Evolutionary conservation across 2,329 filamentous ascomycete genomes (phyloP).

Genomic region (Ramularia collo-cygni): DNA sequence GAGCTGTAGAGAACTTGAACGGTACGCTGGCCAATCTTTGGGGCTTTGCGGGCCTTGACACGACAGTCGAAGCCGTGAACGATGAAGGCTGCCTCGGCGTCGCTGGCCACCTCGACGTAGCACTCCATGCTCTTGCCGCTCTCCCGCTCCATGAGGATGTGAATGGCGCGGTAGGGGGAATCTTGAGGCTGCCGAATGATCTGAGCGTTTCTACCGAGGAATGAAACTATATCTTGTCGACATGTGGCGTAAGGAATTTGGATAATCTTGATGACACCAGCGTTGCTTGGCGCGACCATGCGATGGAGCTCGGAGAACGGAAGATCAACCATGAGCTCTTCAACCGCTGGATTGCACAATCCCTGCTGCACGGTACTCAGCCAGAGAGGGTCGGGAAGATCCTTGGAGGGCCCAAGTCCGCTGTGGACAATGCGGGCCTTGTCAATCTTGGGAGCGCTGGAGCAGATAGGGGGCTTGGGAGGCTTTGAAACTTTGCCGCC

Average conservation of each 20-base stretch:
- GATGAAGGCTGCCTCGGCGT: slow-evolving; percentile 34
- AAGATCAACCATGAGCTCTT: slow-evolving; percentile 23
- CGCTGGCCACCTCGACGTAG: slow-evolving; percentile 42
- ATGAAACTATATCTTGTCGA: slow-evolving; percentile 43
- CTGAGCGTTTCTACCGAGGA: slow-evolving; percentile 40
- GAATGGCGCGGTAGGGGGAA: slow-evolving; percentile 41
- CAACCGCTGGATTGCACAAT: slow-evolving; percentile 20
- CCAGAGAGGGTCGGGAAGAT: slow-evolving; percentile 11
- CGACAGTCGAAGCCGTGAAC: slow-evolving; percentile 34
- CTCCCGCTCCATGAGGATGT: slow-evolving; percentile 52
- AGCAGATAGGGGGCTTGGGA: slow-evolving; percentile 1
- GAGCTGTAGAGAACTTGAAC: slow-evolving; percentile 41
- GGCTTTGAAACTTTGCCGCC: too few species aligned
- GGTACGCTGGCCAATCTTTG: slow-evolving; percentile 42
- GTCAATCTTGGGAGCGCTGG: neutral
- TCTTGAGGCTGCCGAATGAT: slow-evolving; percentile 41
- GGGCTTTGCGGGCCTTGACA: slow-evolving; percentile 32
- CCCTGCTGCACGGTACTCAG: slow-evolving; percentile 11
- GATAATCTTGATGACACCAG: slow-evolving; percentile 24
- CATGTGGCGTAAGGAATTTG: slow-evolving; percentile 48
- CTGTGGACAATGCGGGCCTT: neutral
- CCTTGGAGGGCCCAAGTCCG: too few species aligned
- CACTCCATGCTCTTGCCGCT: slow-evolving; percentile 52
- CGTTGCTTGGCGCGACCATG: slow-evolving; percentile 28
- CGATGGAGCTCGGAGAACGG: slow-evolving; percentile 29